These are phyloP conservation scores for Macrolepiota dolichaula DNA, from an alignment of 768 basidiomycete genomes.

Conservation along the genomic window DNA sequence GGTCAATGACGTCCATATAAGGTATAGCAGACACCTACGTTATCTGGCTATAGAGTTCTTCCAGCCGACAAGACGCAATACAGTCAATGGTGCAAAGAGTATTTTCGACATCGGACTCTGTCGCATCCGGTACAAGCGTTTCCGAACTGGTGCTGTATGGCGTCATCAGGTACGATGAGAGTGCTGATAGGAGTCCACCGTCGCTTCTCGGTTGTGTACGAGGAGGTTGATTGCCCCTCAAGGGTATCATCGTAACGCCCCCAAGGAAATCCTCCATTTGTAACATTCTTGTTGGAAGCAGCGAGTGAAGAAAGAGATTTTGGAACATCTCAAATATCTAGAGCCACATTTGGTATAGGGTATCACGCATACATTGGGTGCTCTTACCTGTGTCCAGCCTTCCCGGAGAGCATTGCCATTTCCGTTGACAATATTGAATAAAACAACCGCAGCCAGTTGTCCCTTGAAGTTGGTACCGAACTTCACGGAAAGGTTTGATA, in stretches of 20 bases:
- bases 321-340: slow-evolving; percentile 99
- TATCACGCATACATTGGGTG: background rate
- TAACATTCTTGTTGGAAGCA: slow-evolving; percentile 85
- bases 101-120: slow-evolving; percentile 87
- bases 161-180: slow-evolving; percentile 96
- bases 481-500: slow-evolving; percentile 87
- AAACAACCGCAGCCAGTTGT: slow-evolving; percentile 92
- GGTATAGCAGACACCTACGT: slow-evolving; percentile 53
- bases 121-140: slow-evolving; percentile 80
- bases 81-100: slow-evolving; percentile 96
- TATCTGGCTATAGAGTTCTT: slow-evolving; percentile 92
- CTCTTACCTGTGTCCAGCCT: slow-evolving; percentile 85
- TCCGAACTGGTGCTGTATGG: slow-evolving; percentile 81
- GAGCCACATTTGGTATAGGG: slow-evolving; percentile 1
- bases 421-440: slow-evolving; percentile 97
- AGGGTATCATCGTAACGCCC: slow-evolving; percentile 89
- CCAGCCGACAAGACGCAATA: slow-evolving; percentile 87
- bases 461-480: slow-evolving; percentile 96
- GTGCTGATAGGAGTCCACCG: slow-evolving; percentile 87
- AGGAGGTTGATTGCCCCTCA: slow-evolving; percentile 70
- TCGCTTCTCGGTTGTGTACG: slow-evolving; percentile 66
- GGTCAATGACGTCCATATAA: slow-evolving; percentile 4
- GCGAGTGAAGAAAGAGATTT: slow-evolving; percentile 90
- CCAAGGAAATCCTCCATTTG: slow-evolving; percentile 99
- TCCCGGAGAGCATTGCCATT: slow-evolving; percentile 92